Percentiles rank a stretch among this genome's conserved stretches.
Conservation (phyloP, 1,139 yeast species). For the Geotrichum carabidarum region DNA sequence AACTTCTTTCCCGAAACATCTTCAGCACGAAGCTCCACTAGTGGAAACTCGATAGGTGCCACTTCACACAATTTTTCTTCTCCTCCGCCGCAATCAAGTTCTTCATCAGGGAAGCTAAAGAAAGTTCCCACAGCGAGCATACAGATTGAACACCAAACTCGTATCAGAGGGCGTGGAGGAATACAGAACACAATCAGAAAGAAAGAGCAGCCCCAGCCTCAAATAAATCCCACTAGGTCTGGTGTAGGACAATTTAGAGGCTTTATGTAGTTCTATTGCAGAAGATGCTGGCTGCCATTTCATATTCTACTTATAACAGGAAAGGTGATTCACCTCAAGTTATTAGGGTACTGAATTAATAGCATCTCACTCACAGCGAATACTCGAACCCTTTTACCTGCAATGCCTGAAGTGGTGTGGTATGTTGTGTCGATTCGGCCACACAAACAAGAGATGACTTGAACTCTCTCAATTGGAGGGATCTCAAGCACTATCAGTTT, state of each 20-base stretch:
- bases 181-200: slow-evolving; percentile 30
- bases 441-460: too few species aligned
- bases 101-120: neutral
- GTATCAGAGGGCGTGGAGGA: slow-evolving; percentile 36
- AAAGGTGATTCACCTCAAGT: too few species aligned
- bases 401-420: too few species aligned
- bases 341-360: too few species aligned
- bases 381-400: too few species aligned
- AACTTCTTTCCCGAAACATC: neutral
- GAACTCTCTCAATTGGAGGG: too few species aligned
- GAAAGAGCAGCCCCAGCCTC: slow-evolving; percentile 3
- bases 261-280: neutral
- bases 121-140: neutral
- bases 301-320: too few species aligned
- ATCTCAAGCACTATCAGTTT: too few species aligned
- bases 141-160: slow-evolving; percentile 7
- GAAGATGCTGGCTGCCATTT: too few species aligned
- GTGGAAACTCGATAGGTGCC: neutral
- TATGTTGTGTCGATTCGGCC: too few species aligned
- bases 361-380: too few species aligned
- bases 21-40: slow-evolving; percentile 1
- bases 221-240: neutral
- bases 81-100: neutral
- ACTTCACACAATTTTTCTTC: neutral
- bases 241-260: slow-evolving; percentile 8